Evolutionary conservation across 768 basidiomycete genomes (phyloP).

Genomic region (Termitomyces sp.): DNA sequence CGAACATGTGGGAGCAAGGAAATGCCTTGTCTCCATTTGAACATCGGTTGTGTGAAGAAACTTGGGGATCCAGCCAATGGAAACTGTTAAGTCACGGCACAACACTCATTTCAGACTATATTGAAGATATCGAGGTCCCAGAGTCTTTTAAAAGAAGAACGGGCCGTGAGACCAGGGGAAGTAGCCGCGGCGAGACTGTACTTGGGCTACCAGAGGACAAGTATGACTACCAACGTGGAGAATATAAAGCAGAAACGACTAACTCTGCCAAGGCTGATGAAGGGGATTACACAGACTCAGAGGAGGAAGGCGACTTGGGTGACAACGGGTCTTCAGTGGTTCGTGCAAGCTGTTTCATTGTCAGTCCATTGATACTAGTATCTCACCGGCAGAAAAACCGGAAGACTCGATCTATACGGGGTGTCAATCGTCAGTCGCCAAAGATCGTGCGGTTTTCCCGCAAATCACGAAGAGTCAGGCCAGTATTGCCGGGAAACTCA

Average conservation of each 20-base stretch:
- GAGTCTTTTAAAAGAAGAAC: not conserved
- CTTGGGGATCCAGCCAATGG: not conserved
- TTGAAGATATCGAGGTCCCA: not conserved
- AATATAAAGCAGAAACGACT: not conserved
- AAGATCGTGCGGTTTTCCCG: too few relatives aligned
- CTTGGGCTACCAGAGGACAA: not conserved
- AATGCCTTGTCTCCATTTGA: too few relatives aligned
- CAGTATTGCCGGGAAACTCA: too few relatives aligned
- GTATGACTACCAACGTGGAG: not conserved
- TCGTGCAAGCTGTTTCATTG: too few relatives aligned
- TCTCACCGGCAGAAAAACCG: too few relatives aligned
- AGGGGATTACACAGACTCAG: not conserved
- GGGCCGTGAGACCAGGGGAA: too few relatives aligned
- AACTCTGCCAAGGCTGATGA: not conserved
- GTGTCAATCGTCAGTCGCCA: too few relatives aligned
- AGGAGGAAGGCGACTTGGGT: not conserved
- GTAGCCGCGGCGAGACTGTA: not conserved
- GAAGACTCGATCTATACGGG: too few relatives aligned
- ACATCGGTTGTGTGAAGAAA: fast-evolving
- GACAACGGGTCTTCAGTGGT: too few relatives aligned
- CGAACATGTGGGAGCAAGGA: not conserved
- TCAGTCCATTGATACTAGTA: too few relatives aligned
- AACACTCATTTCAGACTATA: not conserved
- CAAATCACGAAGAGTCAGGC: too few relatives aligned
- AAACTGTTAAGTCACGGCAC: fast-evolving